Evolutionary conservation across 495 filamentous ascomycete species (phyloP), one percentile per base, ranked within the genome.

Genomic region (Hypoxylon perforatum): DNA sequence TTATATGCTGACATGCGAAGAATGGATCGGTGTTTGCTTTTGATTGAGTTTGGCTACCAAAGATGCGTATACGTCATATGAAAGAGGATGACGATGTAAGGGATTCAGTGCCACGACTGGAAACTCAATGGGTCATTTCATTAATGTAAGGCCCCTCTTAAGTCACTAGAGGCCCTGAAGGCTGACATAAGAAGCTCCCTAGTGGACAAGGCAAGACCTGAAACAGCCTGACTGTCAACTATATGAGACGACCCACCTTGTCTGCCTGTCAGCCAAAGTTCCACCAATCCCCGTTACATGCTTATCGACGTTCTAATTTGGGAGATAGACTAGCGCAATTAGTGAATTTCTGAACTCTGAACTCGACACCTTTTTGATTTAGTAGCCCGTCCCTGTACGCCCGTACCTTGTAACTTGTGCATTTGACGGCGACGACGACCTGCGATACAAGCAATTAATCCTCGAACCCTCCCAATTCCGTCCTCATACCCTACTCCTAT

Each of bases 311-410:
- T 63, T 63, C 61, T 69, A 64, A 69, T 64, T 69, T 64, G 22
- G 51, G 18, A 15, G 61, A 69, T 65, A 69, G 33, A 30, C 51
- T 70, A 70, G 61, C 56, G 70, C 56, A 62, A 67, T 36, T 68
- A 55, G 56, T 22, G 17, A 60, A 23, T 45, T 56, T 47, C 52
- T n/a, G n/a, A n/a, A n/a, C n/a, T 44, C 21, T 55, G 48, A 68
- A 65, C 58, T 62, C 67, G 61, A 73, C 70, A 71, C 71, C 67
- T 73, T 73, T 70, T 67, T 60, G 39, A 63, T 73, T 33, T 33
- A 33, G 30, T 65, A 70, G 61, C 65, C 23, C 50, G 50, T 52
- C 57, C 36, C 47, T 68, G 52, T 65, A 56, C 67, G 7, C 44
- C 54, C 56, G 41, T 59, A 63, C 55, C 17, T 36, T 44, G 25